Conservation (phyloP, 2,329 filamentous ascomycete species). For the Aspergillus calidoustus region DNA sequence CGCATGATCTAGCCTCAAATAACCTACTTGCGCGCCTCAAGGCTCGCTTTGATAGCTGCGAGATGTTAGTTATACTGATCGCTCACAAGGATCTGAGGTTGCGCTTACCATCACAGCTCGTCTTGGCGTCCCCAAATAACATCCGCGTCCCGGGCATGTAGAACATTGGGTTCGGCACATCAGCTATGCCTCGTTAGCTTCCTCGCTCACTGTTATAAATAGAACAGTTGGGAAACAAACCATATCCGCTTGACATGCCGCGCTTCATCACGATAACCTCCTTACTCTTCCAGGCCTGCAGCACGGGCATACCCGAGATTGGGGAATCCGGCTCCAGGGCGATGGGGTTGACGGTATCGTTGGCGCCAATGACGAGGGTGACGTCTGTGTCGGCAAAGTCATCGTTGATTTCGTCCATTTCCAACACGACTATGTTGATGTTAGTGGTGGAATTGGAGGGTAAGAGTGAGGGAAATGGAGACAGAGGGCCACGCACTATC, state of each 20-base stretch:
- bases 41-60: slow-evolving; percentile 49
- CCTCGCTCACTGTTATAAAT: too few relatives aligned
- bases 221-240: slow-evolving; percentile 49
- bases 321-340: slow-evolving; percentile 80
- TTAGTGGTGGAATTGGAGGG: slow-evolving; percentile 14
- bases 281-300: slow-evolving; percentile 94
- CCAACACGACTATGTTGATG: slow-evolving; percentile 66
- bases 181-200: slow-evolving; percentile 57
- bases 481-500: slow-evolving; percentile 61
- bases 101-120: slow-evolving; percentile 74
- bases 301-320: slow-evolving; percentile 90
- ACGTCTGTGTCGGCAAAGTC: slow-evolving; percentile 86
- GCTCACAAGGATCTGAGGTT: background rate
- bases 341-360: slow-evolving; percentile 91
- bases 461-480: background rate
- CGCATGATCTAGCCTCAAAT: background rate
- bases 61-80: slow-evolving; percentile 20
- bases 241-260: slow-evolving; percentile 85
- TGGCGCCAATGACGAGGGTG: slow-evolving; percentile 86
- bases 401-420: slow-evolving; percentile 97
- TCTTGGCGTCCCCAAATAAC: slow-evolving; percentile 89
- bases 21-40: slow-evolving; percentile 37
- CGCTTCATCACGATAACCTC: slow-evolving; percentile 93
- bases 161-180: slow-evolving; percentile 93
- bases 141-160: slow-evolving; percentile 88